Conservation (phyloP, 2,329 filamentous ascomycete genomes). For the Paracamarosporium sp. region DNA sequence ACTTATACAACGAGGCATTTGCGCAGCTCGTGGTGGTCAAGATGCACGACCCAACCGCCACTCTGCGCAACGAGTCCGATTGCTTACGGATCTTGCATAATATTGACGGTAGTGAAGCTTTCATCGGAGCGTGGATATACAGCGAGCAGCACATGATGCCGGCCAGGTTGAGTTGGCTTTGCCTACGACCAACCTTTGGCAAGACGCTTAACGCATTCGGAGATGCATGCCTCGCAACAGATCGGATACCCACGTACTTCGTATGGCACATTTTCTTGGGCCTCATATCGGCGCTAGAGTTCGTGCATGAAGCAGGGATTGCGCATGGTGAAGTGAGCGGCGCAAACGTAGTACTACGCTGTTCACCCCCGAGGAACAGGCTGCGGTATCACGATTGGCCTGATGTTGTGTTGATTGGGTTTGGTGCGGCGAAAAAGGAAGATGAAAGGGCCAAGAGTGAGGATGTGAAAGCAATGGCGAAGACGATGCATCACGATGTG, state of each 20-base stretch:
- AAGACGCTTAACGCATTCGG: constrained; percentile 16
- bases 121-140: not conserved
- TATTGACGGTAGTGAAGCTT: not conserved
- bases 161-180: constrained; percentile 7
- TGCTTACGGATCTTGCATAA: not conserved
- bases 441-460: not conserved
- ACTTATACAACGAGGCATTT: not conserved
- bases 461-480: constrained; percentile 10
- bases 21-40: constrained; percentile 9
- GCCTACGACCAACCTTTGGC: constrained; percentile 17
- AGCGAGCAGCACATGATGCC: constrained; percentile 1
- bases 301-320: constrained; percentile 10
- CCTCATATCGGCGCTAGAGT: constrained; percentile 12
- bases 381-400: constrained; percentile 20
- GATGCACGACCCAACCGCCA: not conserved
- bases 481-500: constrained; percentile 10
- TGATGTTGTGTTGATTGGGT: constrained; percentile 16
- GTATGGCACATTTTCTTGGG: constrained; percentile 20
- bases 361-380: constrained; percentile 7
- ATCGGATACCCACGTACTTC: constrained; percentile 13
- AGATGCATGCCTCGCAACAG: not conserved
- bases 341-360: constrained; percentile 14
- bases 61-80: not conserved
- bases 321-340: constrained; percentile 8
- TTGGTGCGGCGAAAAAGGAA: not conserved